These are phyloP conservation scores for Rosa lucieae DNA, from an alignment of 306 rosid genomes.

Conservation along the genomic window DNA sequence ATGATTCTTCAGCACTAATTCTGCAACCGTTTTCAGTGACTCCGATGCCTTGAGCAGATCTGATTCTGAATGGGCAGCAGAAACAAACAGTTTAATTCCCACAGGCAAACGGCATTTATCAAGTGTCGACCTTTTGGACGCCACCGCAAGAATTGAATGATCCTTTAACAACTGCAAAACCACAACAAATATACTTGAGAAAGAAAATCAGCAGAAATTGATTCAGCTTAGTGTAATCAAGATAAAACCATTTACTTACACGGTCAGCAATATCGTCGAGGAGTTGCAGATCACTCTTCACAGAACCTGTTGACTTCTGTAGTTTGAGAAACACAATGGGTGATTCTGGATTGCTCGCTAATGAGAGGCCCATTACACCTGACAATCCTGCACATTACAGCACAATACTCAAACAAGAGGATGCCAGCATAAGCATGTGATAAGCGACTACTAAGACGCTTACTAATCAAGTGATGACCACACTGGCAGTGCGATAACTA, in stretches of 20 bases:
- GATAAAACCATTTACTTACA: slow-evolving; percentile 47
- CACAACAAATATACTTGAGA: slow-evolving; percentile 21
- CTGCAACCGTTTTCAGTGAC: slow-evolving; percentile 69
- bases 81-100: slow-evolving; percentile 79
- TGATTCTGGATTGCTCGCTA: slow-evolving; percentile 79
- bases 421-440: not conserved
- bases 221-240: slow-evolving; percentile 3
- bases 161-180: slow-evolving; percentile 67
- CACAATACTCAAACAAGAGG: slow-evolving; percentile 12
- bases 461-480: slow-evolving; percentile 1
- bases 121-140: slow-evolving; percentile 74
- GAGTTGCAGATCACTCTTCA: slow-evolving; percentile 57
- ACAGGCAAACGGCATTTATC: slow-evolving; percentile 78
- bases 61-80: slow-evolving; percentile 77
- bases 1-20: slow-evolving; percentile 51
- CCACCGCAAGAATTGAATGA: slow-evolving; percentile 62
- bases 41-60: slow-evolving; percentile 75
- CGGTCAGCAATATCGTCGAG: slow-evolving; percentile 66
- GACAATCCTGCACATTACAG: slow-evolving; percentile 59
- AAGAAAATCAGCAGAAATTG: slow-evolving; percentile 4
- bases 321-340: slow-evolving; percentile 83
- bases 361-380: slow-evolving; percentile 51
- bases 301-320: slow-evolving; percentile 67
- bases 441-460: not conserved
- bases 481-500: not conserved